A percentile compares a stretch with the other conserved stretches of the same genome.
Evolutionary conservation across 805 yeast species (phyloP).

Genomic region (Yarrowia divulgata): DNA sequence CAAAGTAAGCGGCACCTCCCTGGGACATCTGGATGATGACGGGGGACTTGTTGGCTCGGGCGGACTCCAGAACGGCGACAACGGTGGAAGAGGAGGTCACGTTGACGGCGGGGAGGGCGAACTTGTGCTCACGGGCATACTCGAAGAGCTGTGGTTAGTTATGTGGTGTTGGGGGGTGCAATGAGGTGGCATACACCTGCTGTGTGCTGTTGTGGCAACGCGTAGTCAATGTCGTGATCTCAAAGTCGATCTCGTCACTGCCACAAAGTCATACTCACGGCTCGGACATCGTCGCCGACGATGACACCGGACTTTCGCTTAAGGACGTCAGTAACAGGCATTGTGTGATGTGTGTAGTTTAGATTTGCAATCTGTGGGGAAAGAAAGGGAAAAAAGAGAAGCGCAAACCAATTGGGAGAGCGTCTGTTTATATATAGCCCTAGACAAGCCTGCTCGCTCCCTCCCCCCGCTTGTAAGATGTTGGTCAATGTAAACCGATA

Average conservation of each 20-base stretch:
- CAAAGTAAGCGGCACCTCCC: conserved; percentile 99
- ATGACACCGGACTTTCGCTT: conserved; percentile 96
- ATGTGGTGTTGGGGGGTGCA: too few species aligned
- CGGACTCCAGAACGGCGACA: conserved; percentile 96
- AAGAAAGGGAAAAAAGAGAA: conserved; percentile 12
- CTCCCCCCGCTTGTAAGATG: conserved; percentile 28
- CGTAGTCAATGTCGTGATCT: background rate
- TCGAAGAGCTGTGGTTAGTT: conserved; percentile 59
- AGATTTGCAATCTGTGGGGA: conserved; percentile 37
- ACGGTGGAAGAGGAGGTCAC: conserved; percentile 98
- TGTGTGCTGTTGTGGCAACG: too few species aligned
- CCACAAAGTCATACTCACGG: conserved; percentile 43
- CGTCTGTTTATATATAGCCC: conserved; percentile 36
- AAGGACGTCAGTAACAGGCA: conserved; percentile 63
- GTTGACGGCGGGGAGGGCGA: conserved; percentile 98
- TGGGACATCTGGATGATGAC: conserved; percentile 95
- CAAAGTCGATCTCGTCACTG: background rate
- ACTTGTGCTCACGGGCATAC: conserved; percentile 91
- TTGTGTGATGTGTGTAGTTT: conserved; percentile 40
- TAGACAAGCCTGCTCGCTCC: conserved; percentile 1
- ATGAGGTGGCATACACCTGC: too few species aligned
- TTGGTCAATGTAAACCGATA: conserved; percentile 29
- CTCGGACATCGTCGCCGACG: conserved; percentile 94
- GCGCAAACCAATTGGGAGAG: conserved; percentile 29
- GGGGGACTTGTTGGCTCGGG: conserved; percentile 93